Base-by-base conservation (phyloP, 306 rosid genomes). In the Vicia faba region DNA sequence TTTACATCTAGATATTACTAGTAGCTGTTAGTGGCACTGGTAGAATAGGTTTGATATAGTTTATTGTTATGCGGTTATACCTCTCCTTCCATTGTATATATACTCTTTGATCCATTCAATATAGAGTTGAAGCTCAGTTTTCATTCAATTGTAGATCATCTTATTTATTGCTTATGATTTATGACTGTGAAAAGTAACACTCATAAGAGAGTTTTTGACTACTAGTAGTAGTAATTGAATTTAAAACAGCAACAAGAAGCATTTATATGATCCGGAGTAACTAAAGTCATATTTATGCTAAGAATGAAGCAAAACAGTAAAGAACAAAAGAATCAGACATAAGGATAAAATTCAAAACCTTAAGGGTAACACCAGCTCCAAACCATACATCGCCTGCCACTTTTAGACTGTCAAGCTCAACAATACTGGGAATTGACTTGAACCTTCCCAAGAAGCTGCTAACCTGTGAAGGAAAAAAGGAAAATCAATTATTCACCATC, bases 391-490 rank as follows among this genome's bases (percentile, higher is more conserved):
- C 95, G 6, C 97, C 99, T 11, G 58, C 60, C 70, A 93, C 97
- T 84, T 90, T 90, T 36, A 93, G 90, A 78, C 83, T 84, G 64
- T 86, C 97, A 11, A 90, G 97, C 61, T 84, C 91, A 63, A 86
- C 81, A 48, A 93, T 90, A 58, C 99, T 93, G 39, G 99, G 99
- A 43, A 93, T 93, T 39, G 99, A 88, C 80, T 90, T 86, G 82
- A 93, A 90, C 33, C 97, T 86, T 45, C 68, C 74, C 87, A 93
- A 78, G 91, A 88, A 93, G 83, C 72, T 72, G 64, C 82, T 76
- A 78, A 93, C 99, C 99, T 93, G 63, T 45, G 45, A 68, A 60
- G 53, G 48, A 44, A 54, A 65, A 3, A 5, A 28, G 41, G 69
- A 61, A 56, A 39, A 70, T 81, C 38, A 82, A 31, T n/a, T 33